Conservation (phyloP, 202 grass and related monocot species). For the Miscanthus sacchariflorus region DNA sequence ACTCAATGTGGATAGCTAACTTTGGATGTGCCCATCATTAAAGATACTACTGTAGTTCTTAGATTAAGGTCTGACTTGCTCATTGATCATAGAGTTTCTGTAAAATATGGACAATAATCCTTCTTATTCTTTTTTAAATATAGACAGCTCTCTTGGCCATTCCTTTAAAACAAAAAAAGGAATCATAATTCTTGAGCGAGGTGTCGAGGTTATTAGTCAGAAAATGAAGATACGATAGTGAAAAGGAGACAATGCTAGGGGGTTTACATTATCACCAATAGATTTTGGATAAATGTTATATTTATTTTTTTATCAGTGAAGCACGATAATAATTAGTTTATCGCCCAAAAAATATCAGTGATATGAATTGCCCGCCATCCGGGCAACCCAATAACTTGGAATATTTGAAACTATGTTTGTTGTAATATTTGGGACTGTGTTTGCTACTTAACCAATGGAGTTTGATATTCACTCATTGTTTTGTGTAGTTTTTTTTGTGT, state of each 20-base stretch:
- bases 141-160: not conserved
- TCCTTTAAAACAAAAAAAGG: not conserved
- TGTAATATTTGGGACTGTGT: too few relatives aligned
- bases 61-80: not conserved
- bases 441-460: too few relatives aligned
- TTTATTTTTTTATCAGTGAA: too few relatives aligned
- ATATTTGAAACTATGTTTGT: too few relatives aligned
- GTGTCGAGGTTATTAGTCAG: not conserved
- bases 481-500: too few relatives aligned
- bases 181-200: not conserved
- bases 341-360: too few relatives aligned
- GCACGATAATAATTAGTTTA: too few relatives aligned
- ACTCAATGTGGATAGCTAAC: slow-evolving; percentile 4
- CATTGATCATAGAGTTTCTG: not conserved
- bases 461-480: too few relatives aligned
- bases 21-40: not conserved
- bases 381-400: too few relatives aligned
- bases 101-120: not conserved
- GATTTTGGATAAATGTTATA: too few relatives aligned
- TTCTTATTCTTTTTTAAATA: not conserved
- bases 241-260: not conserved
- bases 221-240: not conserved
- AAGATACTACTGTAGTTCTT: not conserved
- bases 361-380: too few relatives aligned
- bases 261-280: too few relatives aligned